phyloP scores from a whole-genome alignment of 1,139 yeast species.

The Saccharomyces hybrid region DNA sequence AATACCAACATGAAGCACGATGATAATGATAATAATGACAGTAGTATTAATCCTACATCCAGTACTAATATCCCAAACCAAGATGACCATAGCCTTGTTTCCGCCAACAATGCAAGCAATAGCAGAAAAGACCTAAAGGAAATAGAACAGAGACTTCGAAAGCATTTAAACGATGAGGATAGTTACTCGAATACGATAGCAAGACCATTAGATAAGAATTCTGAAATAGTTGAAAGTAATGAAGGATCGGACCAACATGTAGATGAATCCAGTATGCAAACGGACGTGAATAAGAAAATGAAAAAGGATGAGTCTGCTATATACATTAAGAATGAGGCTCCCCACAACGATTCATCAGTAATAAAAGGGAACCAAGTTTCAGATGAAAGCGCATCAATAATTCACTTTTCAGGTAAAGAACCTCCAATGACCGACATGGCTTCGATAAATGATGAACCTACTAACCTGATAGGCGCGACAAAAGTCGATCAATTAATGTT shows the following conservation, averaged over 20 bases:
- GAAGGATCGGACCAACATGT: background rate
- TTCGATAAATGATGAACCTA: slow-evolving; percentile 39
- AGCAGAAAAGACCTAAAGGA: slow-evolving; percentile 6
- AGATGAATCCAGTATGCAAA: background rate
- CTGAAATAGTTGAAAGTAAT: background rate
- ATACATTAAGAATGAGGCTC: slow-evolving; percentile 1
- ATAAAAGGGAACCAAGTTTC: background rate
- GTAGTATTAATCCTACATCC: slow-evolving; percentile 6
- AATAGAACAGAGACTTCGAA: slow-evolving; percentile 8
- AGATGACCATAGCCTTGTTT: slow-evolving; percentile 9
- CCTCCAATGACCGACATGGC: slow-evolving; percentile 2
- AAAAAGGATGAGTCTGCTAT: background rate
- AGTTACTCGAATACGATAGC: slow-evolving; percentile 3
- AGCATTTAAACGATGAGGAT: slow-evolving; percentile 2
- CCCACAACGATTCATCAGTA: background rate
- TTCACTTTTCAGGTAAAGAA: slow-evolving; percentile 1
- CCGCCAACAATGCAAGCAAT: background rate
- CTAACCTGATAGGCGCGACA: slow-evolving; percentile 75
- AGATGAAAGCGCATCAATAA: background rate
- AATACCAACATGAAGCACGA: background rate
- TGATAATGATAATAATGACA: slow-evolving; percentile 3
- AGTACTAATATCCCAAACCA: slow-evolving; percentile 4
- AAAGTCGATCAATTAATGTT: slow-evolving; percentile 85
- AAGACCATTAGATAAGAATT: background rate
- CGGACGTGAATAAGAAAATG: background rate